phyloP scores from a whole-genome alignment of 2,329 filamentous ascomycete genomes.

The Verticillium alfalfae region DNA sequence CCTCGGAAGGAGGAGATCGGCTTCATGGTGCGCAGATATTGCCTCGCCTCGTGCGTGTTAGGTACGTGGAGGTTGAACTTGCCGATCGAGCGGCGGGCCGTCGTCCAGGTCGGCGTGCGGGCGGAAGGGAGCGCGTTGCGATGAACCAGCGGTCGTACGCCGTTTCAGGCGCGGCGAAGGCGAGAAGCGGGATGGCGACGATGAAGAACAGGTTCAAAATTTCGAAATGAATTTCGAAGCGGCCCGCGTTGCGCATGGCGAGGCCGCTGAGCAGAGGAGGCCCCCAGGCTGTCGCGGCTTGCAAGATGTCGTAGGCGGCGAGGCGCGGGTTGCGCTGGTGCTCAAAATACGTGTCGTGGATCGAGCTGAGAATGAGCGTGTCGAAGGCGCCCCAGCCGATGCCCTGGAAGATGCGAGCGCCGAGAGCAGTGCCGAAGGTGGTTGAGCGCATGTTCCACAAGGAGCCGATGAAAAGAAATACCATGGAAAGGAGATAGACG shows the following conservation, averaged over 20 bases:
- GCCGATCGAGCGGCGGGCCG: slow-evolving; percentile 13
- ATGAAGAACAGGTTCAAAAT: slow-evolving; percentile 44
- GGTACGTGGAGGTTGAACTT: slow-evolving; percentile 11
- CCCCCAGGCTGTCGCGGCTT: slow-evolving; percentile 44
- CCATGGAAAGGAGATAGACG: slow-evolving; percentile 41
- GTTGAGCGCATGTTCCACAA: slow-evolving; percentile 43
- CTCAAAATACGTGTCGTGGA: slow-evolving; percentile 54
- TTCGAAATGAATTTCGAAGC: slow-evolving; percentile 42
- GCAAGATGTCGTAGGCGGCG: slow-evolving; percentile 37
- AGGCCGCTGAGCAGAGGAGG: slow-evolving; percentile 48
- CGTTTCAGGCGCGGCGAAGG: slow-evolving; percentile 47
- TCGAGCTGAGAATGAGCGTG: slow-evolving; percentile 42
- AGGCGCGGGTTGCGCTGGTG: slow-evolving; percentile 44
- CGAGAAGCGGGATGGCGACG: slow-evolving; percentile 38
- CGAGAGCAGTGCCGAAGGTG: slow-evolving; percentile 41
- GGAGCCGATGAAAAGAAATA: slow-evolving; percentile 40
- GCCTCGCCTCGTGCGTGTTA: slow-evolving; percentile 23
- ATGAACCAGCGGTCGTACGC: slow-evolving; percentile 37
- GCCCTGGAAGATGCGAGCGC: slow-evolving; percentile 48
- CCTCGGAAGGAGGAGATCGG: slow-evolving; percentile 28
- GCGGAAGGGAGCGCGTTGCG: slow-evolving; percentile 5
- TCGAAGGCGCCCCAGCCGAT: slow-evolving; percentile 57
- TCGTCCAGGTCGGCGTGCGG: slow-evolving; percentile 17
- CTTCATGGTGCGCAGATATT: slow-evolving; percentile 33
- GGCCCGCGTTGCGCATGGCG: slow-evolving; percentile 28